phyloP scores from a whole-genome alignment of 495 filamentous ascomycete genomes.

The Lindgomyces ingoldianus region DNA sequence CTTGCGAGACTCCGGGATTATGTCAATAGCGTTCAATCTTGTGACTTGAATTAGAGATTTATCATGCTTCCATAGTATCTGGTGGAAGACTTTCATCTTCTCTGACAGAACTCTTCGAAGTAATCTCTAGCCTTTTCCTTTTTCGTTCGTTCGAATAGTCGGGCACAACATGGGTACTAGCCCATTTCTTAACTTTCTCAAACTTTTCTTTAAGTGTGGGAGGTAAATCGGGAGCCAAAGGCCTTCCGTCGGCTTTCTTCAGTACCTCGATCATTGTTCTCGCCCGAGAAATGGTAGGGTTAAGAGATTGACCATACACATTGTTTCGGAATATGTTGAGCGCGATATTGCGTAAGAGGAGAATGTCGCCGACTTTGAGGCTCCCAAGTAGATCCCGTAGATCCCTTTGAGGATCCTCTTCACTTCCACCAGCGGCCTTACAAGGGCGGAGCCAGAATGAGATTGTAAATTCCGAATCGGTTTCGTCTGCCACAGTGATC shows the following conservation, averaged over 20 bases:
- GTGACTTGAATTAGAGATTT: too few relatives aligned
- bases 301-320: slow-evolving; percentile 66
- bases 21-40: too few relatives aligned
- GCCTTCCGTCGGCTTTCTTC: slow-evolving; percentile 50
- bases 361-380: slow-evolving; percentile 68
- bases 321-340: slow-evolving; percentile 68
- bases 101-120: background rate
- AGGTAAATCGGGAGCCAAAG: slow-evolving; percentile 47
- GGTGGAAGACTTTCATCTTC: slow-evolving; percentile 16
- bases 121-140: slow-evolving; percentile 38
- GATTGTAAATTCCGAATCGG: slow-evolving; percentile 74
- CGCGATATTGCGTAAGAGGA: slow-evolving; percentile 76
- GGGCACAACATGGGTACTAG: slow-evolving; percentile 65
- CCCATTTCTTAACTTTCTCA: slow-evolving; percentile 71
- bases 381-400: slow-evolving; percentile 50
- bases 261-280: slow-evolving; percentile 73
- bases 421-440: background rate
- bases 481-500: slow-evolving; percentile 83
- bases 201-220: slow-evolving; percentile 54
- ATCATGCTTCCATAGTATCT: slow-evolving; percentile 9
- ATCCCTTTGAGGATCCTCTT: slow-evolving; percentile 34
- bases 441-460: slow-evolving; percentile 68
- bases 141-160: slow-evolving; percentile 37
- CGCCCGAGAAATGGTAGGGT: slow-evolving; percentile 61
- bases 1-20: too few relatives aligned